Evolutionary conservation across 352 stramenopile species (phyloP).

Genomic region (Pythium periplocum): DNA sequence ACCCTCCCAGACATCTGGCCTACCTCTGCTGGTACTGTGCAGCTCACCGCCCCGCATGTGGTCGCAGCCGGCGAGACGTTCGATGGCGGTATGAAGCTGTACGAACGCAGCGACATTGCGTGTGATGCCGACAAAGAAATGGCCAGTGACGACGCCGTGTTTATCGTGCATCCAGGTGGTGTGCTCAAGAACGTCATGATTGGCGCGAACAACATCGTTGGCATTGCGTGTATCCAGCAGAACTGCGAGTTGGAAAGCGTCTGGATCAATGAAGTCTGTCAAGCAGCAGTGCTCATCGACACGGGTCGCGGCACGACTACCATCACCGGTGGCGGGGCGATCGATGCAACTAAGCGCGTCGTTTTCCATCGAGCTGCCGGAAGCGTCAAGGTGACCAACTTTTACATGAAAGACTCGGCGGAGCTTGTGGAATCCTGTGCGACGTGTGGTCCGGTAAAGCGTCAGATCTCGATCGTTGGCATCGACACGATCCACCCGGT

Average conservation of each 20-base stretch:
- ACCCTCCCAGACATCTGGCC: constrained; percentile 35
- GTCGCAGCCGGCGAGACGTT: constrained; percentile 32
- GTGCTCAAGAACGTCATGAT: constrained; percentile 65
- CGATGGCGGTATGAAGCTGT: constrained; percentile 57
- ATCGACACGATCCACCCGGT: constrained; percentile 49
- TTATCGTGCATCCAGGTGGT: constrained; percentile 52
- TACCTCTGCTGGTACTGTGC: constrained; percentile 29
- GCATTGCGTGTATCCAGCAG: constrained; percentile 51
- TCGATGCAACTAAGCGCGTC: constrained; percentile 33
- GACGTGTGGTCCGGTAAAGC: constrained; percentile 59
- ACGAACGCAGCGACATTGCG: constrained; percentile 43
- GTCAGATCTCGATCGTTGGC: constrained; percentile 37
- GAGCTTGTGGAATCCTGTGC: constrained; percentile 54
- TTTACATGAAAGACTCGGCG: constrained; percentile 42
- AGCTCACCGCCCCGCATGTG: constrained; percentile 22
- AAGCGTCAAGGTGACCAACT: constrained; percentile 45
- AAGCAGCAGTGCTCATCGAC: constrained; percentile 45
- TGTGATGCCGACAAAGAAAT: constrained; percentile 31
- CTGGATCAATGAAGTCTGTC: constrained; percentile 51
- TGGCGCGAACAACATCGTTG: constrained; percentile 29
- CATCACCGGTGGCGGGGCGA: constrained; percentile 45
- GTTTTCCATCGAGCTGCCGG: constrained; percentile 43
- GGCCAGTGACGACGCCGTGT: constrained; percentile 39
- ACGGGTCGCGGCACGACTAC: constrained; percentile 49
- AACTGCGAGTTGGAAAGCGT: constrained; percentile 58